Evolutionary conservation across 2,329 filamentous ascomycete genomes (phyloP).

Genomic region (Fusarium scirpi): DNA sequence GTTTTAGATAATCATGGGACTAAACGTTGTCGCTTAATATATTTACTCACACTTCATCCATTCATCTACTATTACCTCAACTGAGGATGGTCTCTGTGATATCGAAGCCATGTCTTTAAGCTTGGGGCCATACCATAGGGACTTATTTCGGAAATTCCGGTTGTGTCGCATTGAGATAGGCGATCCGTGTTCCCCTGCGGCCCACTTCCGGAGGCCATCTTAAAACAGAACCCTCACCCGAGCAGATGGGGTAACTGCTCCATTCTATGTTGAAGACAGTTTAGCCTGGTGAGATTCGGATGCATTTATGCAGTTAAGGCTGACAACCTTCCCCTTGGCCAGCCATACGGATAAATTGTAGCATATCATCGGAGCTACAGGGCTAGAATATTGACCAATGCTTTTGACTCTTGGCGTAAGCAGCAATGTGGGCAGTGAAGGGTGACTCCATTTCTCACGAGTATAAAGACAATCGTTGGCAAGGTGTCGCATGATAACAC

Average conservation of each 20-base stretch:
- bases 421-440: background rate
- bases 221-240: background rate
- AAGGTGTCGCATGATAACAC: background rate
- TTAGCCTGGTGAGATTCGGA: constrained; percentile 13
- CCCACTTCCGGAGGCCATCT: background rate
- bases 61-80: background rate
- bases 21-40: background rate
- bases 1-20: background rate
- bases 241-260: background rate
- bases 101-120: background rate
- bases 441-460: background rate
- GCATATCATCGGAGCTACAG: background rate
- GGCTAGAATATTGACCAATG: background rate
- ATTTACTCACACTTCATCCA: background rate
- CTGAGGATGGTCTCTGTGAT: background rate
- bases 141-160: background rate
- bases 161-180: background rate
- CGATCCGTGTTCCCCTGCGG: background rate
- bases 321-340: constrained; percentile 2
- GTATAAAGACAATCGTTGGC: background rate
- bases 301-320: constrained; percentile 1
- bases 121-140: background rate
- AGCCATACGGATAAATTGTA: background rate
- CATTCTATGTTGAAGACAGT: background rate
- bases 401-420: background rate